These are phyloP conservation scores for Naegleria lovaniensis DNA, from an alignment of 208 protist genomes.

Conservation along the genomic window DNA sequence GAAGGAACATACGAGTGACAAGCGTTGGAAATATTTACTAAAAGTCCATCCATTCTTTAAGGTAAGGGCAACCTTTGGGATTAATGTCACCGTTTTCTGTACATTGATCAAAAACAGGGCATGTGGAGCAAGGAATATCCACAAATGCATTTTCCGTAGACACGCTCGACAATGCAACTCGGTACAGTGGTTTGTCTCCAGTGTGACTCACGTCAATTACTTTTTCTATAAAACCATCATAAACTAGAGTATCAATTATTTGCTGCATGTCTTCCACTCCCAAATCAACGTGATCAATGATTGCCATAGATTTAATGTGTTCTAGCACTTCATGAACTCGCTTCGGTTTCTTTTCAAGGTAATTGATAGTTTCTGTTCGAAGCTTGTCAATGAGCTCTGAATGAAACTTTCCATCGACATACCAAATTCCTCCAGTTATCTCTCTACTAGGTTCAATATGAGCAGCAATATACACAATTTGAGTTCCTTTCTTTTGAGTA, in stretches of 20 bases:
- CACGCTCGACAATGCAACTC: neutral
- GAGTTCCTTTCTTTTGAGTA: conserved; percentile 50
- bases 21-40: no score
- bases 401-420: conserved; percentile 54
- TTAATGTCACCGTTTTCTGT: conserved; percentile 42
- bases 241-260: conserved; percentile 52
- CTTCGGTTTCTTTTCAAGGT: conserved; percentile 27
- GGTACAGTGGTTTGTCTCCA: neutral
- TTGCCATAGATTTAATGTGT: conserved; percentile 33
- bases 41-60: conserved; percentile 46
- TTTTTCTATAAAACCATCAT: conserved; percentile 50
- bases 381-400: conserved; percentile 38
- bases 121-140: conserved; percentile 50
- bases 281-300: conserved; percentile 40
- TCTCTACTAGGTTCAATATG: conserved; percentile 53
- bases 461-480: conserved; percentile 59
- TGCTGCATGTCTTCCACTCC: conserved; percentile 41
- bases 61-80: conserved; percentile 47
- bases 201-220: neutral
- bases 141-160: conserved; percentile 42
- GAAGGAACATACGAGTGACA: no score
- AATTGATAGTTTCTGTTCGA: neutral
- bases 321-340: conserved; percentile 27
- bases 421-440: conserved; percentile 54
- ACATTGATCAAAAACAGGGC: conserved; percentile 52